These are phyloP conservation scores for Ceratobasidium sp. DNA, from an alignment of 1,284 basidiomycete species.

Conservation along the genomic window DNA sequence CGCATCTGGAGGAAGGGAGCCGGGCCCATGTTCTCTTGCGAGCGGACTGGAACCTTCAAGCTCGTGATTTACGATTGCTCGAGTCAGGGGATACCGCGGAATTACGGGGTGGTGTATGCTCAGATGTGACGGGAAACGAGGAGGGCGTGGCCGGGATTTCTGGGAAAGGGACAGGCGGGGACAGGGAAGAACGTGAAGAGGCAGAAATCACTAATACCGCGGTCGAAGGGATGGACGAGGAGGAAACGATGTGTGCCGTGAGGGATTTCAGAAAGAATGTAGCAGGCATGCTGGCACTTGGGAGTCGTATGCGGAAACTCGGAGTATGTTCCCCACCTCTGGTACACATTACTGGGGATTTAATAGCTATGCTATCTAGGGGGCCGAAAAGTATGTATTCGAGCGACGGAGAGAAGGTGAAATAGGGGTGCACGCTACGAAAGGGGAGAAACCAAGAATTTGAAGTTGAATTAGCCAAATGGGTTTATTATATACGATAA, in stretches of 20 bases:
- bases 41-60: constrained; percentile 52
- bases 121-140: not conserved
- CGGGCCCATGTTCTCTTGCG: constrained; percentile 49
- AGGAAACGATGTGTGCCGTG: constrained; percentile 45
- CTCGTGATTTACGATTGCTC: constrained; percentile 48
- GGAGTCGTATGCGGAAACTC: constrained; percentile 45
- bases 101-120: not conserved
- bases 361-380: not conserved
- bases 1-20: constrained; percentile 47
- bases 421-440: not conserved
- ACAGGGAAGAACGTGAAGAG: constrained; percentile 46
- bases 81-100: constrained; percentile 18
- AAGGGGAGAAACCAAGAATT: constrained; percentile 1
- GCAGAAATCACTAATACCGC: constrained; percentile 36
- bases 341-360: not conserved
- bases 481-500: not conserved
- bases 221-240: constrained; percentile 44
- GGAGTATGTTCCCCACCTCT: constrained; percentile 27
- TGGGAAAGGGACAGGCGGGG: constrained; percentile 18
- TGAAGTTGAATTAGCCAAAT: not conserved
- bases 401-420: constrained; percentile 42
- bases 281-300: constrained; percentile 43
- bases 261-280: constrained; percentile 45
- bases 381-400: constrained; percentile 44
- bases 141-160: constrained; percentile 23